Evolutionary conservation across 2,329 filamentous ascomycete genomes (phyloP).

Genomic region (Exophiala spinifera): DNA sequence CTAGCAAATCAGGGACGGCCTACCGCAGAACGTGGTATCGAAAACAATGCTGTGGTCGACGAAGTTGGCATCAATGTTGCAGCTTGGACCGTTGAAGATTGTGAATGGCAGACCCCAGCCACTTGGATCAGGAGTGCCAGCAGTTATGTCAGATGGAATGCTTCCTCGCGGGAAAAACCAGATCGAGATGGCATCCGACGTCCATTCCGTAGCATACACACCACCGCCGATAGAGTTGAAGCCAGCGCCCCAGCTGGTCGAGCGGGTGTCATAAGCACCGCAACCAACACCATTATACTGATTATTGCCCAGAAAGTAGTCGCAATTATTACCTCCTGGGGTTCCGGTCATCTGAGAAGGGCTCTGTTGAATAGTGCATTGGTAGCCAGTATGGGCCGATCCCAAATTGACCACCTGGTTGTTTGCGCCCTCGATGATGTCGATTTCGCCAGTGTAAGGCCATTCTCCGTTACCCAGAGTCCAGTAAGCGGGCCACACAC

Average conservation of each 20-base stretch:
- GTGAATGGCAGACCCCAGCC: slow-evolving; percentile 48
- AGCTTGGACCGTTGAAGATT: slow-evolving; percentile 37
- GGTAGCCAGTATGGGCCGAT: slow-evolving; percentile 47
- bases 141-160: slow-evolving; percentile 46
- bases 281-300: slow-evolving; percentile 40
- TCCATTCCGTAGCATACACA: slow-evolving; percentile 76
- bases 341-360: slow-evolving; percentile 48
- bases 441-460: slow-evolving; percentile 48
- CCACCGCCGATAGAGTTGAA: slow-evolving; percentile 58
- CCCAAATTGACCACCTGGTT: slow-evolving; percentile 40
- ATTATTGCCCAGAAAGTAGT: slow-evolving; percentile 39
- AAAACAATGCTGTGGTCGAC: slow-evolving; percentile 45
- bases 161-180: slow-evolving; percentile 55
- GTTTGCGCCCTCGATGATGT: slow-evolving; percentile 54
- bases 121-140: slow-evolving; percentile 40
- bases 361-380: slow-evolving; percentile 41
- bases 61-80: slow-evolving; percentile 42
- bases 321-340: slow-evolving; percentile 37
- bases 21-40: slow-evolving; percentile 52
- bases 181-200: slow-evolving; percentile 65
- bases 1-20: neutral
- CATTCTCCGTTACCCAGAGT: slow-evolving; percentile 42
- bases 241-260: slow-evolving; percentile 46
- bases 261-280: slow-evolving; percentile 33
- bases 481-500: slow-evolving; percentile 43